phyloP scores from a whole-genome alignment of 2,329 filamentous ascomycete genomes.

The Coniosporium uncinatum region DNA sequence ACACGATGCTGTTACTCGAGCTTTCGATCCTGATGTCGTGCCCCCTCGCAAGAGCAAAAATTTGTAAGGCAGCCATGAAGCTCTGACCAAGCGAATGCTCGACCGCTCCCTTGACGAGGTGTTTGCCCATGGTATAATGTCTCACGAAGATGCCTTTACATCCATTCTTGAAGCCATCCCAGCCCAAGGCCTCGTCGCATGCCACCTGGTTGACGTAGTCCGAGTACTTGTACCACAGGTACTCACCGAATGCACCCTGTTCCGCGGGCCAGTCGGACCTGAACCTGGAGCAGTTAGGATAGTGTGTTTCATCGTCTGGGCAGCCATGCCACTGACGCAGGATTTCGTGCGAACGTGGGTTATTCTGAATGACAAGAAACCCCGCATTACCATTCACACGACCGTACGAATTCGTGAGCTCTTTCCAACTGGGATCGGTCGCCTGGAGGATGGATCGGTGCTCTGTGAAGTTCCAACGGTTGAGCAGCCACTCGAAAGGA shows the following conservation, averaged over 20 bases:
- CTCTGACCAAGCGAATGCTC: conserved; percentile 2
- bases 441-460: conserved; percentile 19
- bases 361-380: conserved; percentile 28
- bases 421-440: neutral
- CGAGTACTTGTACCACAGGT: conserved; percentile 22
- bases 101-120: conserved; percentile 4
- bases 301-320: conserved; percentile 15
- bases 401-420: conserved; percentile 27
- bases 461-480: conserved; percentile 35
- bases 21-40: too few relatives aligned
- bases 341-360: conserved; percentile 14
- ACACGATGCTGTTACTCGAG: too few relatives aligned
- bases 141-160: conserved; percentile 11
- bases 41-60: too few relatives aligned
- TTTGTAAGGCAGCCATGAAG: too few relatives aligned
- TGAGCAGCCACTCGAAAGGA: conserved; percentile 42
- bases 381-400: conserved; percentile 29
- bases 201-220: conserved; percentile 11
- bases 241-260: conserved; percentile 23
- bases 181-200: conserved; percentile 27
- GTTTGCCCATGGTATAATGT: conserved; percentile 9
- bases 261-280: conserved; percentile 20
- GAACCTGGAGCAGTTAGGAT: conserved; percentile 16
- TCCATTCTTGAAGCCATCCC: conserved; percentile 14
- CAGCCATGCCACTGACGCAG: conserved; percentile 22